A percentile compares a stretch with the other conserved stretches of the same genome.
phyloP scores from a whole-genome alignment of 2,329 filamentous ascomycete genomes.

The Ophiostoma ulmi region DNA sequence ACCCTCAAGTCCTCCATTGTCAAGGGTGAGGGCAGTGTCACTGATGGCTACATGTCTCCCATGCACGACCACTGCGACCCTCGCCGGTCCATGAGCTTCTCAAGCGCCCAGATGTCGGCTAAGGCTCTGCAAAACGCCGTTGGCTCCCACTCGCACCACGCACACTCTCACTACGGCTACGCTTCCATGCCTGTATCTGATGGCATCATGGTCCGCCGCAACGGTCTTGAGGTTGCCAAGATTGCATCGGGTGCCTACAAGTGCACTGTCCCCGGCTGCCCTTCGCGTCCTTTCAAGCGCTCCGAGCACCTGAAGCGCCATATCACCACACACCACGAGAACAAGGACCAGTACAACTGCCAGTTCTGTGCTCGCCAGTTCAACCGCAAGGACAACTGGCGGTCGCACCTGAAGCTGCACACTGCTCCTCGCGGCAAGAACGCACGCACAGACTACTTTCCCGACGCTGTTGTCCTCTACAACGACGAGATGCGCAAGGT shows the following conservation, averaged over 20 bases:
- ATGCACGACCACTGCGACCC: constrained; percentile 12
- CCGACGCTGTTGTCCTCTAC: constrained; percentile 31
- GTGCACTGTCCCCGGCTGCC: constrained; percentile 45
- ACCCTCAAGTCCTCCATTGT: constrained; percentile 26
- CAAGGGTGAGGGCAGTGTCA: constrained; percentile 15
- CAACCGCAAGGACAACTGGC: constrained; percentile 40
- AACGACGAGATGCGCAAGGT: constrained; percentile 28
- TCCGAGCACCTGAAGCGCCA: constrained; percentile 55
- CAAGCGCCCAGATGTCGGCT: constrained; percentile 21
- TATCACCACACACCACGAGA: constrained; percentile 41
- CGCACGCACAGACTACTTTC: constrained; percentile 33
- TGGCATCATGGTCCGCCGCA: constrained; percentile 24
- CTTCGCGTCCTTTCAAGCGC: constrained; percentile 45
- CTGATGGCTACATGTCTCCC: constrained; percentile 17
- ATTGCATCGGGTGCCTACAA: constrained; percentile 33
- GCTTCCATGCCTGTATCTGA: not conserved
- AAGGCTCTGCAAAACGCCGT: constrained; percentile 22
- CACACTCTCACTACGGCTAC: constrained; percentile 8
- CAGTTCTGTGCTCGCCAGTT: constrained; percentile 39
- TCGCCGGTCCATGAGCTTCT: constrained; percentile 19
- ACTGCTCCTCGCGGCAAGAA: constrained; percentile 32
- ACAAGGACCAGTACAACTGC: constrained; percentile 35
- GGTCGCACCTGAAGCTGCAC: constrained; percentile 38
- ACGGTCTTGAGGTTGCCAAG: constrained; percentile 29
- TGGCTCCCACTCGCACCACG: constrained; percentile 11